A percentile compares a stretch with the other conserved stretches of the same genome.
These are phyloP conservation scores for Handroanthus guayacan DNA, from an alignment of 257 asterid genomes.

Conservation along the genomic window DNA sequence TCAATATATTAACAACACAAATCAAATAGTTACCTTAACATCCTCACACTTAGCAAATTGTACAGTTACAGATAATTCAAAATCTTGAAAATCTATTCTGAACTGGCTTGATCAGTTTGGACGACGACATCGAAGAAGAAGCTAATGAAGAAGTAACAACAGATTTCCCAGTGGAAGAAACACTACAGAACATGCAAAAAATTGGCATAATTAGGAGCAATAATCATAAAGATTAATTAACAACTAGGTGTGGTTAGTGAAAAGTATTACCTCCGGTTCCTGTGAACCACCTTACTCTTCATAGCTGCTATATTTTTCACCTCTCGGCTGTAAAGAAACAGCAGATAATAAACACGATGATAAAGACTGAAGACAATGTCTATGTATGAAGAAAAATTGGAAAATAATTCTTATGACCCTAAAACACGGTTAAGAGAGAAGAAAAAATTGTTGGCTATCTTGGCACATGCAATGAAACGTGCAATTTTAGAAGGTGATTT, in stretches of 20 bases:
- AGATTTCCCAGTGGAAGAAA: slow-evolving; percentile 40
- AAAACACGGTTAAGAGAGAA: too few species aligned
- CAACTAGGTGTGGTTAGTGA: neutral
- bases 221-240: neutral
- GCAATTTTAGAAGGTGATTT: too few species aligned
- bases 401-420: neutral
- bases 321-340: slow-evolving; percentile 66
- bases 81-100: slow-evolving; percentile 44
- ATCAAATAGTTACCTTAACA: too few species aligned
- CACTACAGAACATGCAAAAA: slow-evolving; percentile 35
- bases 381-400: neutral
- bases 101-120: slow-evolving; percentile 46
- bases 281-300: slow-evolving; percentile 63
- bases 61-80: neutral
- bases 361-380: neutral
- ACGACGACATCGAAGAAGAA: slow-evolving; percentile 40
- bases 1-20: too few species aligned
- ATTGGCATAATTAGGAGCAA: slow-evolving; percentile 30
- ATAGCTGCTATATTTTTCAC: slow-evolving; percentile 72
- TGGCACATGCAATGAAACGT: too few species aligned
- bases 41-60: neutral
- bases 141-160: slow-evolving; percentile 35
- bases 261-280: slow-evolving; percentile 51
- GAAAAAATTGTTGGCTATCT: too few species aligned
- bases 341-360: slow-evolving; percentile 25